Evolutionary conservation across 129 eudicot genomes (phyloP).

Genomic region (Deinandra increscens): DNA sequence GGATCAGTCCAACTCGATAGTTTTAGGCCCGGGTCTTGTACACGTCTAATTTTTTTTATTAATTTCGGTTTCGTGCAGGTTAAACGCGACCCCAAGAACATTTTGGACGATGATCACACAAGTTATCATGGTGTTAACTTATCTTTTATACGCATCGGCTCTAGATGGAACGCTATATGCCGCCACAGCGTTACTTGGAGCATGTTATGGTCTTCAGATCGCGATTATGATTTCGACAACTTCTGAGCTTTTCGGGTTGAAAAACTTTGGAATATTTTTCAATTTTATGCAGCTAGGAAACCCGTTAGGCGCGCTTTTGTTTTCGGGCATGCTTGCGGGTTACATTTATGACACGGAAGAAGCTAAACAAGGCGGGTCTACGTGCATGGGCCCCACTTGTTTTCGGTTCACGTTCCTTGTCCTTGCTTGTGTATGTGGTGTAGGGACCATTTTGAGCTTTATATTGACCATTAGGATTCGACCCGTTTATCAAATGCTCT

Average conservation of each 20-base stretch:
- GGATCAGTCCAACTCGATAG: too few species aligned
- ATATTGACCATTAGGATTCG: constrained; percentile 71
- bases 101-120: constrained; percentile 83
- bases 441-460: constrained; percentile 75
- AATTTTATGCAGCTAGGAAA: constrained; percentile 90
- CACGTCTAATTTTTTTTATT: background rate
- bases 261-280: constrained; percentile 74
- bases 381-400: constrained; percentile 85
- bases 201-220: constrained; percentile 86
- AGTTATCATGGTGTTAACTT: constrained; percentile 62
- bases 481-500: constrained; percentile 95
- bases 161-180: constrained; percentile 65
- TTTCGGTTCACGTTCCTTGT: constrained; percentile 76
- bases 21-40: background rate
- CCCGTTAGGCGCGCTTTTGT: constrained; percentile 80
- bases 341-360: constrained; percentile 77
- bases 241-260: constrained; percentile 90
- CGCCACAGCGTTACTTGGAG: constrained; percentile 85
- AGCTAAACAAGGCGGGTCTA: constrained; percentile 54
- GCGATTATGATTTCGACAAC: constrained; percentile 90
- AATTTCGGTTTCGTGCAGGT: constrained; percentile 40
- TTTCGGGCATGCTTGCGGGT: constrained; percentile 85
- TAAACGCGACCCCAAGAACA: constrained; percentile 77
- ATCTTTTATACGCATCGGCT: constrained; percentile 79
- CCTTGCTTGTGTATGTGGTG: constrained; percentile 74